These are phyloP conservation scores for Plasmodium inui DNA, from an alignment of 169 alveolate genomes.

Conservation along the genomic window DNA sequence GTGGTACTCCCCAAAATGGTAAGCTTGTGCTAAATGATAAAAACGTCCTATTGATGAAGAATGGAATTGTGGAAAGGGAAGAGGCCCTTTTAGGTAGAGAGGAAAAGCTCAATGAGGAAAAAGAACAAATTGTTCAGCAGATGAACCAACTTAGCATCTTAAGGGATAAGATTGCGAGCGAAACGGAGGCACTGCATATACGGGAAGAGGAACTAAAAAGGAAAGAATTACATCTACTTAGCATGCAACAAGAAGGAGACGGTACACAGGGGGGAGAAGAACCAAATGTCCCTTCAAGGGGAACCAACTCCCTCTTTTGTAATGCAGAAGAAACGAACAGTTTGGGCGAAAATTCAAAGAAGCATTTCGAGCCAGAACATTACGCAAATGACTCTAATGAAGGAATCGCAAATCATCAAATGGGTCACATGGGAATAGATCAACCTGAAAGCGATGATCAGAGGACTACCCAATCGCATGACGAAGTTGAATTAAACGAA, in stretches of 20 bases:
- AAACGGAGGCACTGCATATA: slow-evolving; percentile 17
- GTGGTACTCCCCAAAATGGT: neutral
- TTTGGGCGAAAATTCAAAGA: neutral
- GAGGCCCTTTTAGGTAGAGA: slow-evolving; percentile 21
- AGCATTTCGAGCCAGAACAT: neutral
- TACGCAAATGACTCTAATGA: neutral
- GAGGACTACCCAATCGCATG: neutral
- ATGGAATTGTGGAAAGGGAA: slow-evolving; percentile 20
- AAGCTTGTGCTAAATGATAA: neutral
- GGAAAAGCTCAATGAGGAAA: slow-evolving; percentile 35
- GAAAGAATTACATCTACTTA: slow-evolving; percentile 8
- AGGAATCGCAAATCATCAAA: neutral
- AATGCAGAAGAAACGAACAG: neutral
- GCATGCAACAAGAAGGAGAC: neutral
- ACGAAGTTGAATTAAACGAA: neutral
- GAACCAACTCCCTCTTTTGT: neutral
- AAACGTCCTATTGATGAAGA: neutral
- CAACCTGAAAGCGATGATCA: neutral
- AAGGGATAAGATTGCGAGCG: neutral
- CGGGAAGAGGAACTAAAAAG: slow-evolving; percentile 53
- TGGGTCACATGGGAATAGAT: neutral
- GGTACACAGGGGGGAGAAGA: neutral
- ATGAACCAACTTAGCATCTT: slow-evolving; percentile 29
- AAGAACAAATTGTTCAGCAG: neutral
- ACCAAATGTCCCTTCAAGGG: neutral